Evolutionary conservation across 2,329 filamentous ascomycete genomes (phyloP).

Genomic region (Hymenoscyphus repandus): DNA sequence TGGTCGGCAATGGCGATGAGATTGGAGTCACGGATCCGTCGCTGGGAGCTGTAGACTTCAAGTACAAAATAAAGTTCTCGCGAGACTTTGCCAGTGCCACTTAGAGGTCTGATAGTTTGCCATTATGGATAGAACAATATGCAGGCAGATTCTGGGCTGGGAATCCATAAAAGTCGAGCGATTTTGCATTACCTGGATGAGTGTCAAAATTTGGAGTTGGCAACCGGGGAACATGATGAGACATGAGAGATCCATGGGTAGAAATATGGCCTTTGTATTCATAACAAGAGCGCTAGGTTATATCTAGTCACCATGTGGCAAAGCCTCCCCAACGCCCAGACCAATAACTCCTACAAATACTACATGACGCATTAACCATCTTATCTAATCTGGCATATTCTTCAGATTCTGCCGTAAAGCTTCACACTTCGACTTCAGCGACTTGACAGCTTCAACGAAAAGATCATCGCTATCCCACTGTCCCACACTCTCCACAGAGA

Average conservation of each 20-base stretch:
- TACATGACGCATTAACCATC: not conserved
- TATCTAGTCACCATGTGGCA: not conserved
- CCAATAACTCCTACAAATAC: slow-evolving; percentile 26
- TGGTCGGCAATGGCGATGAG: slow-evolving; percentile 79
- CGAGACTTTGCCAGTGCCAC: slow-evolving; percentile 6
- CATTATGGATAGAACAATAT: no score
- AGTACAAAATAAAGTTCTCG: slow-evolving; percentile 28
- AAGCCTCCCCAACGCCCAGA: slow-evolving; percentile 25
- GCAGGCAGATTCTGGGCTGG: not conserved
- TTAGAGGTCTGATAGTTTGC: no score
- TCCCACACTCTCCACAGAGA: slow-evolving; percentile 87
- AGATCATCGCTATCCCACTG: slow-evolving; percentile 93
- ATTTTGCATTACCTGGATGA: not conserved
- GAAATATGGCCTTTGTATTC: slow-evolving; percentile 9
- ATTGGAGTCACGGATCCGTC: slow-evolving; percentile 91
- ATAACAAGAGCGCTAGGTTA: slow-evolving; percentile 13
- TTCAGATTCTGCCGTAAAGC: slow-evolving; percentile 66
- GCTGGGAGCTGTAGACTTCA: slow-evolving; percentile 48
- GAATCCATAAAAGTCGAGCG: not conserved
- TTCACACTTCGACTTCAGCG: slow-evolving; percentile 80
- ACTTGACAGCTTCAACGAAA: slow-evolving; percentile 82
- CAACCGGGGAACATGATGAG: no score
- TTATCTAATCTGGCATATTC: slow-evolving; percentile 47
- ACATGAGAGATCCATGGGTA: no score
- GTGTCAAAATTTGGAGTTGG: slow-evolving; percentile 10